phyloP scores from a whole-genome alignment of 345 rosid species.

The Euphorbia lathyris region DNA sequence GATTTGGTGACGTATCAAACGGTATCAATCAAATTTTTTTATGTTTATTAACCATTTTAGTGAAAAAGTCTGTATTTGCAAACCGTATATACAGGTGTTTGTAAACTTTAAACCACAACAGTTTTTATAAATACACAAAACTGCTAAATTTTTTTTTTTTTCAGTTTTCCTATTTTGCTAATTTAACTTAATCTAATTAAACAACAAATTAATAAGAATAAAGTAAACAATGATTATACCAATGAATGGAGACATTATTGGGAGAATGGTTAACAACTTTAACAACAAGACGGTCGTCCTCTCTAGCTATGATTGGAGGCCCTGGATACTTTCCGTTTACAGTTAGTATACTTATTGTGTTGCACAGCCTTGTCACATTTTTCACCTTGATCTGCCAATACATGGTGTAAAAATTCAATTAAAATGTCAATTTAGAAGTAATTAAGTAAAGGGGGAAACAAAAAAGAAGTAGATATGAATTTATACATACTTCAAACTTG shows the following conservation, averaged over 20 bases:
- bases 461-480: neutral
- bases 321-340: conserved; percentile 24
- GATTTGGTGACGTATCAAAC: too few relatives aligned
- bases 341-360: conserved; percentile 16
- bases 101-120: too few relatives aligned
- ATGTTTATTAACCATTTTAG: too few relatives aligned
- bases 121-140: too few relatives aligned
- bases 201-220: neutral
- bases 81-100: too few relatives aligned
- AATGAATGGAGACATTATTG: conserved; percentile 19
- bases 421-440: neutral
- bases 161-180: too few relatives aligned
- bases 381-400: conserved; percentile 12
- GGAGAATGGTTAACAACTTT: conserved; percentile 18
- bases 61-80: too few relatives aligned
- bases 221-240: conserved; percentile 2
- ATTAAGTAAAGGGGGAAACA: neutral
- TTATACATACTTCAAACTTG: conserved; percentile 15
- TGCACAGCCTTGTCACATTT: conserved; percentile 21
- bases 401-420: neutral
- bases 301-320: conserved; percentile 16
- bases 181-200: neutral
- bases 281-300: conserved; percentile 18
- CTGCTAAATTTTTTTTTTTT: too few relatives aligned
- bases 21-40: too few relatives aligned